Evolutionary conservation across 805 yeast genomes (phyloP).

Genomic region (Yamadazyma olivae): DNA sequence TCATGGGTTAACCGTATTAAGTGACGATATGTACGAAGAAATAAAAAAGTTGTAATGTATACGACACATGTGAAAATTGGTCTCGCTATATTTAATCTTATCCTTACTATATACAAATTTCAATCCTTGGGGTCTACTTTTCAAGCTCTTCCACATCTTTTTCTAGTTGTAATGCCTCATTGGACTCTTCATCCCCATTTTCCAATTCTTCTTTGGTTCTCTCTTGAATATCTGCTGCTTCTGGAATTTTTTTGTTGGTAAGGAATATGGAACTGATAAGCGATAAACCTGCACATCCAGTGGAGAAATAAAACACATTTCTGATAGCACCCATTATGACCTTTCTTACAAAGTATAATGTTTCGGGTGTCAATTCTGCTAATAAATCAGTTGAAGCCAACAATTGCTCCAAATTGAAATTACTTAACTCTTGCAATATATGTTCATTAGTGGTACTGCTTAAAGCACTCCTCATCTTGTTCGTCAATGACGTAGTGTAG

Average conservation of each 20-base stretch:
- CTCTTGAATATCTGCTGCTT: conserved; percentile 3
- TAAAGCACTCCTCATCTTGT: conserved; percentile 7
- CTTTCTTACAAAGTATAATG: conserved; percentile 20
- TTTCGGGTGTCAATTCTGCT: conserved; percentile 17
- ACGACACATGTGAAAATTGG: no score
- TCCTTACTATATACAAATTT: no score
- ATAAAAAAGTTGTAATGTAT: no score
- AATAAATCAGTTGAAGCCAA: conserved; percentile 4
- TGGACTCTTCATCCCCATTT: no score
- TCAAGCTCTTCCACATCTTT: no score
- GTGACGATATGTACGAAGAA: conserved; percentile 47
- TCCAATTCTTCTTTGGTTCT: no score
- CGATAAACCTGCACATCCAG: conserved; percentile 33
- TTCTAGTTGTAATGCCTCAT: no score
- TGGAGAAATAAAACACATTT: conserved; percentile 37
- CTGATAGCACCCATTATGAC: conserved; percentile 34
- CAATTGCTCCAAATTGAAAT: conserved; percentile 5
- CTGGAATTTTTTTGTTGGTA: conserved; percentile 32
- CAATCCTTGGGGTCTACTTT: no score
- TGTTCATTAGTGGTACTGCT: conserved; percentile 7
- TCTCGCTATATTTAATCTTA: no score
- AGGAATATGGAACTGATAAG: conserved; percentile 28
- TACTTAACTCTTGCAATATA: conserved; percentile 5
- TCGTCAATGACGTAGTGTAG: conserved; percentile 9
- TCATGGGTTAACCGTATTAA: conserved; percentile 38